These are phyloP conservation scores for Trichoderma gamsii DNA, from an alignment of 495 filamentous ascomycete genomes.

Conservation along the genomic window DNA sequence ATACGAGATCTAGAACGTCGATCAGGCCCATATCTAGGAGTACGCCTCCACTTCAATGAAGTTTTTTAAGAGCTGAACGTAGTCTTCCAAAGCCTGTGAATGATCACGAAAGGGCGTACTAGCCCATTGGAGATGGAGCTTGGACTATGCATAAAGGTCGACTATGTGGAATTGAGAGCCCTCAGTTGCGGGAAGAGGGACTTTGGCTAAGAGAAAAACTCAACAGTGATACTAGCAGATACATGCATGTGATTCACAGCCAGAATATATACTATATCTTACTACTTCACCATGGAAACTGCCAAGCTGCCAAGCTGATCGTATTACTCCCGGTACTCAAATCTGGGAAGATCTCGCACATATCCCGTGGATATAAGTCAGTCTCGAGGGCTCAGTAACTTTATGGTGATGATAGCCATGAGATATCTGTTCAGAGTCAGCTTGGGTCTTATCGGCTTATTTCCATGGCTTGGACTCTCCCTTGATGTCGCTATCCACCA, in stretches of 20 bases:
- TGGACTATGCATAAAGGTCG: not conserved
- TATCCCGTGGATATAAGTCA: not conserved
- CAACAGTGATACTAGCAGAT: not conserved
- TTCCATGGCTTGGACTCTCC: not conserved
- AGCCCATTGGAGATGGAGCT: not conserved
- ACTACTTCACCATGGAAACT: not conserved
- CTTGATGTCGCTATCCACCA: not conserved
- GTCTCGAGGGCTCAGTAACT: not conserved
- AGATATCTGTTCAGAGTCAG: not conserved
- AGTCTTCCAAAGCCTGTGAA: not conserved
- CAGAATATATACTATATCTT: not conserved
- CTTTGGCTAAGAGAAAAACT: not conserved
- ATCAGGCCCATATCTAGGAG: not conserved
- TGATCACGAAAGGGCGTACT: not conserved
- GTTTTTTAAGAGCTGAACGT: not conserved
- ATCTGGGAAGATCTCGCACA: not conserved
- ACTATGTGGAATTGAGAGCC: not conserved
- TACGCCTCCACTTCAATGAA: not conserved
- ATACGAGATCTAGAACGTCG: not conserved
- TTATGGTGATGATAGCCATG: not conserved
- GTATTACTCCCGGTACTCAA: not conserved
- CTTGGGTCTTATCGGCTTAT: not conserved
- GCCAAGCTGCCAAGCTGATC: not conserved
- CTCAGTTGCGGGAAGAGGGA: not conserved
- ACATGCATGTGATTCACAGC: not conserved